These are phyloP conservation scores for Diutina sp. DNA, from an alignment of 1,139 yeast species.

Conservation along the genomic window DNA sequence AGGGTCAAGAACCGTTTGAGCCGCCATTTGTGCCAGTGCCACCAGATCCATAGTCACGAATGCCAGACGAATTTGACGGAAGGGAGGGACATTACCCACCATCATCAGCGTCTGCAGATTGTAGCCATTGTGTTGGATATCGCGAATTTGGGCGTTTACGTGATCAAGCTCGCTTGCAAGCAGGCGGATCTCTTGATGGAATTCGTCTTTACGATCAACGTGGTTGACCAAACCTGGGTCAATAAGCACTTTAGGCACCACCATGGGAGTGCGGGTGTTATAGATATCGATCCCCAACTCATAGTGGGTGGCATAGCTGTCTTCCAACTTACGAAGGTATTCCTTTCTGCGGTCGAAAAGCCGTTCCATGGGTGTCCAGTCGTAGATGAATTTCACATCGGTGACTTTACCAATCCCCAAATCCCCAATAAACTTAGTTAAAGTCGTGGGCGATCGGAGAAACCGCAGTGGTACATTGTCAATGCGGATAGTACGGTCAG, in stretches of 20 bases:
- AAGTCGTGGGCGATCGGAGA: not conserved
- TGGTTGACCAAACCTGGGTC: not conserved
- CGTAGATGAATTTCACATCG: slow-evolving; percentile 41
- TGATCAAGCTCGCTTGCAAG: slow-evolving; percentile 9
- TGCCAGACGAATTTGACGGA: slow-evolving; percentile 24
- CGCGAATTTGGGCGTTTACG: not conserved
- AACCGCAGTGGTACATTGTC: slow-evolving; percentile 83
- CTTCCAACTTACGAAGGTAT: slow-evolving; percentile 27
- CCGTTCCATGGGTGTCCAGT: slow-evolving; percentile 37
- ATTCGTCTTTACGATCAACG: not conserved
- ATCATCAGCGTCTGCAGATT: slow-evolving; percentile 1
- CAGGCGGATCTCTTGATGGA: slow-evolving; percentile 3
- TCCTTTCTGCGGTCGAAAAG: slow-evolving; percentile 23
- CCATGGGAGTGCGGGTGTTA: slow-evolving; percentile 5
- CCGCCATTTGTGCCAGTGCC: slow-evolving; percentile 80
- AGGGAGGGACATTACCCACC: not conserved
- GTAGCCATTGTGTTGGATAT: not conserved
- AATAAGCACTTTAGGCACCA: slow-evolving; percentile 7
- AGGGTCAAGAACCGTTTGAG: slow-evolving; percentile 80
- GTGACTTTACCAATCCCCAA: slow-evolving; percentile 50
- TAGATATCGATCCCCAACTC: slow-evolving; percentile 33
- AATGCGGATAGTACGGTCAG: slow-evolving; percentile 81
- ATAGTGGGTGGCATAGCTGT: slow-evolving; percentile 29
- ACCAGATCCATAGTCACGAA: slow-evolving; percentile 79
- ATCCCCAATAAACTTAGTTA: slow-evolving; percentile 36